Base-by-base conservation (phyloP, 2,329 filamentous ascomycete genomes). In the Plenodomus tracheiphilus region DNA sequence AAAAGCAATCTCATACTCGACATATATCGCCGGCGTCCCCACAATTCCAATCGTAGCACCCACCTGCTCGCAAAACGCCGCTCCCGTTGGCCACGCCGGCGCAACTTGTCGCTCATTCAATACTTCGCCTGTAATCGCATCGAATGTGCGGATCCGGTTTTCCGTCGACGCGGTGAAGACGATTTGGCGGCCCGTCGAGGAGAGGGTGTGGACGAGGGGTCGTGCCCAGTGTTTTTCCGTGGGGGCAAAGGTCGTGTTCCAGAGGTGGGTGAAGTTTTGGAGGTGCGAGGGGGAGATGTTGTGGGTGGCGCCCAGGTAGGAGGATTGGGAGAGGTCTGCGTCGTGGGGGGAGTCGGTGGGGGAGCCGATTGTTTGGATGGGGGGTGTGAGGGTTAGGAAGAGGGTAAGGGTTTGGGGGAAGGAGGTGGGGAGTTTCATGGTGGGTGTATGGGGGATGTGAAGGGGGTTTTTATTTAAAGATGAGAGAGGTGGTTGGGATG, bases 171-270 rank as follows among this genome's bases (percentile, higher is more conserved):
- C 59, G 1, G 52, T 58, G 25, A 62, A 59, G 19, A 60, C 39
- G 28, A 62, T 55, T 35, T 63, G 54, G 8, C 47, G 50, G 21
- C 51, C 51, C 3, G 51, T 55, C 0, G 56, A 64, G 4, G 58
- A 51, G 6, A 76, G 75, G 1, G 75, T 78, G 45, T 75, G 77
- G 0, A 76, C 66, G 9, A 79, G 56, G 6, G 80, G 79, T 55
- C 81, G 76, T 34, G 79, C 49, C 70, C 78, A 74, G 71, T 81
- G 77, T 52, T 58, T 69, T 64, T 70, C 75, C 64, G 69, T 52
- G 1, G 48, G 32, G 21, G 68, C 61, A 53, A 70, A 72, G 1
- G 61, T 51, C 3, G 64, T 55, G 41, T 68, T 68, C 71, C 71
- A 75, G 4, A 75, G 58, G 19, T 67, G 67, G 25, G 72, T 72